phyloP scores from a whole-genome alignment of 768 basidiomycete species.

The Mycena filopes region DNA sequence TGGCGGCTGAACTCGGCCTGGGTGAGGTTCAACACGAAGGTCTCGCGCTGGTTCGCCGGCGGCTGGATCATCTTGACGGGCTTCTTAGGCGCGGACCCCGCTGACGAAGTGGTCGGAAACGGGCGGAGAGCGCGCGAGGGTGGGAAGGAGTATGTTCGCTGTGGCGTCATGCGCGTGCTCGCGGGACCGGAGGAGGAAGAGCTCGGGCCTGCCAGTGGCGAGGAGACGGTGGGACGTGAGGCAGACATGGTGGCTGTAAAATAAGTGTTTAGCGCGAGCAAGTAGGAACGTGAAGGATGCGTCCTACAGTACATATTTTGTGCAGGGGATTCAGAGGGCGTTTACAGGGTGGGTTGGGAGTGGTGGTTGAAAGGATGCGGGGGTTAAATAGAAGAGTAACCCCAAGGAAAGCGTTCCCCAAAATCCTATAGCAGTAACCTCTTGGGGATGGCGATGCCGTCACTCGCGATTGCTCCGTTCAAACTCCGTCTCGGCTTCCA shows the following conservation, averaged over 20 bases:
- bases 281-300: not conserved
- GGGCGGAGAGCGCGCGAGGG: conserved; percentile 82
- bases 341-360: too few relatives aligned
- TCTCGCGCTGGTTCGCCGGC: conserved; percentile 74
- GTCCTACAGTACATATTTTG: conserved; percentile 29
- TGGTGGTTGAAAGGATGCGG: too few relatives aligned
- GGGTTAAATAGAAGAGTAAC: too few relatives aligned
- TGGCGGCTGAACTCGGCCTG: conserved; percentile 85
- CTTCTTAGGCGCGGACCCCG: conserved; percentile 49
- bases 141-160: conserved; percentile 67
- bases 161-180: conserved; percentile 48
- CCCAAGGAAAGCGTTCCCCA: too few relatives aligned
- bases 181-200: conserved; percentile 38
- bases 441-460: too few relatives aligned
- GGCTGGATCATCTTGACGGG: conserved; percentile 83
- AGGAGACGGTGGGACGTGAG: conserved; percentile 66
- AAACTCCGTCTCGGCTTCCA: too few relatives aligned
- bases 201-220: conserved; percentile 66
- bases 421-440: too few relatives aligned
- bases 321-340: not conserved
- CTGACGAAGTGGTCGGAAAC: conserved; percentile 70
- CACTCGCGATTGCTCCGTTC: too few relatives aligned
- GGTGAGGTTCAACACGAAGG: conserved; percentile 83
- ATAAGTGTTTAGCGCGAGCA: not conserved
- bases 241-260: conserved; percentile 55